Evolutionary conservation across 2,329 filamentous ascomycete genomes (phyloP).

Genomic region (Claviceps spartinae): DNA sequence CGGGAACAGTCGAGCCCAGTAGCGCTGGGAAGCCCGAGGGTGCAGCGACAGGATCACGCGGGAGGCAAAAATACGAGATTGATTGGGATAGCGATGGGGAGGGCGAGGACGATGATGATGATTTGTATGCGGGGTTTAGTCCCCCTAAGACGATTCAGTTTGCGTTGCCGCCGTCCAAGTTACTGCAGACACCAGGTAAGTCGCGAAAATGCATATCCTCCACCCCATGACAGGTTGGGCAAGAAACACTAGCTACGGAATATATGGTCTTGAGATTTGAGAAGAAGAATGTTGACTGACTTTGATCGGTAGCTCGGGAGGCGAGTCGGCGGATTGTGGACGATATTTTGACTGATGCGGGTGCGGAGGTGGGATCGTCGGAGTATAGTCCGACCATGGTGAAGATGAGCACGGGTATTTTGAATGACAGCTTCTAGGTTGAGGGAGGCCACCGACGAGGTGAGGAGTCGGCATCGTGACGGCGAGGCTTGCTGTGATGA

Average conservation of each 20-base stretch:
- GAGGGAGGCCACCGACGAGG: background rate
- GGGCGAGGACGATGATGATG: constrained; percentile 49
- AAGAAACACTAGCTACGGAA: background rate
- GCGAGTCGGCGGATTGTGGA: constrained; percentile 72
- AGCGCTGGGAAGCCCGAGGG: constrained; percentile 1
- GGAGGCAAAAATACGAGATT: constrained; percentile 37
- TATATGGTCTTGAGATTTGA: background rate
- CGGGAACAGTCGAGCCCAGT: background rate
- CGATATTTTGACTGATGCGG: constrained; percentile 64
- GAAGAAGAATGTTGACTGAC: background rate
- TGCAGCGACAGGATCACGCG: constrained; percentile 5
- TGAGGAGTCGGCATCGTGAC: too few species aligned
- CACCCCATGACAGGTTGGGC: background rate
- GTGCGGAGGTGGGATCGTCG: constrained; percentile 41
- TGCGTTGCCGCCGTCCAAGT: constrained; percentile 59
- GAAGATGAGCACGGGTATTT: constrained; percentile 47
- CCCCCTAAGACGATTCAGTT: constrained; percentile 92
- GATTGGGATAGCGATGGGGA: constrained; percentile 67
- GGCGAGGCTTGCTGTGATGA: too few species aligned
- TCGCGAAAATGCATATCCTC: background rate
- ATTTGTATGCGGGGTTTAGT: constrained; percentile 58
- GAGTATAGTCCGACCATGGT: constrained; percentile 54
- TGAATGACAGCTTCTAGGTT: constrained; percentile 47
- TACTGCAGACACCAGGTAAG: constrained; percentile 69
- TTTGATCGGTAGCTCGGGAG: constrained; percentile 46